phyloP scores from a whole-genome alignment of 306 rosid genomes.

The Carpinus fangiana region DNA sequence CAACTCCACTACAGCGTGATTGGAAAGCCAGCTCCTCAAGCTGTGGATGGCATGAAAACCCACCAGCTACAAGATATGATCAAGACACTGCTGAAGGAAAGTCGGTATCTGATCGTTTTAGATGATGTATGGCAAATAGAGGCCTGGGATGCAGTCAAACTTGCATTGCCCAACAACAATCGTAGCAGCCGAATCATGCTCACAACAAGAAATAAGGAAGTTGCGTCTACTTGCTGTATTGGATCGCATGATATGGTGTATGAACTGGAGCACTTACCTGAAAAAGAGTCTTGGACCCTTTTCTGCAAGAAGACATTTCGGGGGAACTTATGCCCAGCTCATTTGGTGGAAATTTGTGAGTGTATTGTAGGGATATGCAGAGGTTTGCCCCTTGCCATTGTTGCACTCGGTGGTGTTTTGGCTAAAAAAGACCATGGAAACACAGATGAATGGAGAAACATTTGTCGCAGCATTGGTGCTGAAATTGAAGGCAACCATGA shows the following conservation, averaged over 20 bases:
- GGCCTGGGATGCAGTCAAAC: slow-evolving; percentile 8
- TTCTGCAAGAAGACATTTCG: slow-evolving; percentile 26
- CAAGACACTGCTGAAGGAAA: slow-evolving; percentile 1
- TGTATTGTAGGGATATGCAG: slow-evolving; percentile 6
- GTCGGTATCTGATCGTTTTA: slow-evolving; percentile 13
- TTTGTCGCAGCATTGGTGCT: not conserved
- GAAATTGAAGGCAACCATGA: not conserved
- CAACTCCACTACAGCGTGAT: not conserved
- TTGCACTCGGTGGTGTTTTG: slow-evolving; percentile 24
- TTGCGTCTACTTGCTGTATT: not conserved
- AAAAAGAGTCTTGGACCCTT: slow-evolving; percentile 5
- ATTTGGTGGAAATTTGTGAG: not conserved
- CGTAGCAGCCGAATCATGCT: slow-evolving; percentile 24
- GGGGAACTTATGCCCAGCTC: slow-evolving; percentile 15
- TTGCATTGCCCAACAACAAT: slow-evolving; percentile 11
- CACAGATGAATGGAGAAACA: not conserved
- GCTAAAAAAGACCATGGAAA: slow-evolving; percentile 9
- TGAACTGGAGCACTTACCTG: slow-evolving; percentile 4
- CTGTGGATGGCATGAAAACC: slow-evolving; percentile 6
- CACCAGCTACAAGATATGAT: not conserved
- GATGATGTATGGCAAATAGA: slow-evolving; percentile 30
- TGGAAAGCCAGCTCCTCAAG: not conserved
- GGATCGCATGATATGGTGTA: not conserved
- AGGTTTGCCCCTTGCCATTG: slow-evolving; percentile 25
- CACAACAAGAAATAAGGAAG: slow-evolving; percentile 18